Evolutionary conservation across 2,329 filamentous ascomycete species (phyloP), one percentile per base, ranked within the genome.

Genomic region (Colletotrichum eleusines): DNA sequence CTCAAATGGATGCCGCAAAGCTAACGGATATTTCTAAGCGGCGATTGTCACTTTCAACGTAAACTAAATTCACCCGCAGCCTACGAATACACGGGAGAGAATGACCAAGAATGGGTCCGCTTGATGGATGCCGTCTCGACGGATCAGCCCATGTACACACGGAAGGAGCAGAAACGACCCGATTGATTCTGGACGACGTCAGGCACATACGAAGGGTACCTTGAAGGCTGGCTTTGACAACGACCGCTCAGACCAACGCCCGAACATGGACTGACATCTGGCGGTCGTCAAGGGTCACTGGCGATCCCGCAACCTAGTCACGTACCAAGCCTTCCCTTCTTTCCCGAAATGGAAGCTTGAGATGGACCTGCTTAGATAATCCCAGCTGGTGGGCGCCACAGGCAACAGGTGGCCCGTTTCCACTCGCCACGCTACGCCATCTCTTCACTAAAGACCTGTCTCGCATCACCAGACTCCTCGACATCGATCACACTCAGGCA

Each of bases 391-490:
- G 44, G n/a, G n/a, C 68, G 57, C 64, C 68, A 67, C 67, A 54
- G 1, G 33, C 14, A 12, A 58, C 57, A 71, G 20, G 57, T 71
- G 63, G 68, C 63, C 3, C 46, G 26, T 16, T 55, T 12, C 35
- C 55, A 67, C 57, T 69, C 67, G 57, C 55, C 66, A 59, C 66
- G 23, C 14, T 40, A 26, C 58, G 63, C 67, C 67, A 66, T n/a
- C n/a, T 57, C 18, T 18, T 61, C 35, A 12, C 11, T 12, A 38
- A 12, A 38, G 35, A 38, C 35, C 35, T 4, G 35, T 12, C 11
- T 38, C 35, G 9, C 33, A n/a, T n/a, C n/a, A n/a, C n/a, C n/a
- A n/a, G n/a, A n/a, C n/a, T n/a, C n/a, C 18, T 31, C 38, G 26
- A 55, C 16, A 55, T 33, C n/a, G 31, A 38, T 38, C 38, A 55